phyloP scores from a whole-genome alignment of 768 basidiomycete genomes.

The Postia placenta region DNA sequence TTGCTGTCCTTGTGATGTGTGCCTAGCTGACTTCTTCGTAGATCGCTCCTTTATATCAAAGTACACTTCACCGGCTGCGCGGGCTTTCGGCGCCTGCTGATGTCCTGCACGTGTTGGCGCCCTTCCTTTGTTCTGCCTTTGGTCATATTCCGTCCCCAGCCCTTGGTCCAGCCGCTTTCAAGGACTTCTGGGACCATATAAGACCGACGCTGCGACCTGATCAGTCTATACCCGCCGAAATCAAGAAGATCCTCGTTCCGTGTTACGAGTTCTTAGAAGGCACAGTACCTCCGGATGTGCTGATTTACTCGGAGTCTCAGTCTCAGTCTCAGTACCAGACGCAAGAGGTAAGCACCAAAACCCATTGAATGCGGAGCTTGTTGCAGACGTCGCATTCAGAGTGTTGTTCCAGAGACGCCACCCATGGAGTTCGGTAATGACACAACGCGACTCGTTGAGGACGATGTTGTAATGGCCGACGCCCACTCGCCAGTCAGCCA shows the following conservation, averaged over 20 bases:
- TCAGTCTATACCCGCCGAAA: constrained; percentile 31
- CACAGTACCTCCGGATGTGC: constrained; percentile 37
- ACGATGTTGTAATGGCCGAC: too few species aligned
- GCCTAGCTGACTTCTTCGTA: neutral
- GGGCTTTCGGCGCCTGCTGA: constrained; percentile 33
- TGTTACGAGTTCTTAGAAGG: constrained; percentile 43
- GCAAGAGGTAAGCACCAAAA: neutral
- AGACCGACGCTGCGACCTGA: constrained; percentile 2
- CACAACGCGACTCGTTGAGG: too few species aligned
- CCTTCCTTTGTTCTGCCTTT: constrained; percentile 48
- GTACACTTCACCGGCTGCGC: constrained; percentile 34
- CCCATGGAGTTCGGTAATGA: neutral
- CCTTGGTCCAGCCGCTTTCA: constrained; percentile 46
- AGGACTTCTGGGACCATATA: constrained; percentile 51
- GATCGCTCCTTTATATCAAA: constrained; percentile 35
- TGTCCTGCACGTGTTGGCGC: constrained; percentile 34
- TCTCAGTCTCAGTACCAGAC: constrained; percentile 2
- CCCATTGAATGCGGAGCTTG: neutral
- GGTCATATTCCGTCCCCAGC: constrained; percentile 39
- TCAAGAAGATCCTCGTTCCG: constrained; percentile 40
- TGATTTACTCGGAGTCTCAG: constrained; percentile 20
- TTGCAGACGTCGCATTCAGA: neutral
- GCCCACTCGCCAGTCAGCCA: too few species aligned
- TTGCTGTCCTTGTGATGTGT: too few species aligned
- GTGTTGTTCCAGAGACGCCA: constrained; percentile 2